These are phyloP conservation scores for Fragaria iinumae DNA, from an alignment of 306 rosid species.

Conservation along the genomic window DNA sequence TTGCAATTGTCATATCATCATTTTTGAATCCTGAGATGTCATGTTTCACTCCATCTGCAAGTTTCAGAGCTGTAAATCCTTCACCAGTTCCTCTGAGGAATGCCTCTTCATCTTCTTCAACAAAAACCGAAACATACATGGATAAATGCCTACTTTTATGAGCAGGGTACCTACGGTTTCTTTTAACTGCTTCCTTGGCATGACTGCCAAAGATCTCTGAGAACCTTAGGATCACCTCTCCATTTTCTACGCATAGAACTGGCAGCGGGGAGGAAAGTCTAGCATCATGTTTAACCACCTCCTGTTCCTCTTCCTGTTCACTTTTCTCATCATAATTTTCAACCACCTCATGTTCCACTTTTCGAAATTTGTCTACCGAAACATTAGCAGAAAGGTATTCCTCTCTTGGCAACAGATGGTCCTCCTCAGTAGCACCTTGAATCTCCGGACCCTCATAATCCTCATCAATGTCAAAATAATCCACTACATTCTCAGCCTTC, in stretches of 20 bases:
- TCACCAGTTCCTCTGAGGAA: constrained; percentile 53
- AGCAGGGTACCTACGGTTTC: constrained; percentile 51
- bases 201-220: constrained; percentile 79
- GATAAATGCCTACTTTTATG: constrained; percentile 54
- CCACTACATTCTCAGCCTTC: constrained; percentile 79
- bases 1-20: constrained; percentile 46
- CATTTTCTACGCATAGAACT: constrained; percentile 71
- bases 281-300: constrained; percentile 26
- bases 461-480: constrained; percentile 90
- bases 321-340: constrained; percentile 83
- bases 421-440: constrained; percentile 54
- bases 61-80: constrained; percentile 40
- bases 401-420: constrained; percentile 63
- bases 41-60: constrained; percentile 34
- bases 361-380: constrained; percentile 32
- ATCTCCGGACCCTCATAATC: constrained; percentile 45
- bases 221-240: constrained; percentile 65
- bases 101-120: constrained; percentile 88
- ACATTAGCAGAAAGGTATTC: constrained; percentile 53
- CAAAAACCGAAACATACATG: constrained; percentile 48
- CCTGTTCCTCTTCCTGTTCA: constrained; percentile 47
- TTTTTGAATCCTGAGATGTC: constrained; percentile 40
- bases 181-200: constrained; percentile 64
- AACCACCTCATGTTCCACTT: constrained; percentile 36
- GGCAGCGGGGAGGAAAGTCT: constrained; percentile 49